Evolutionary conservation across 306 rosid genomes (phyloP).

Genomic region (Trichosanthes truncata): DNA sequence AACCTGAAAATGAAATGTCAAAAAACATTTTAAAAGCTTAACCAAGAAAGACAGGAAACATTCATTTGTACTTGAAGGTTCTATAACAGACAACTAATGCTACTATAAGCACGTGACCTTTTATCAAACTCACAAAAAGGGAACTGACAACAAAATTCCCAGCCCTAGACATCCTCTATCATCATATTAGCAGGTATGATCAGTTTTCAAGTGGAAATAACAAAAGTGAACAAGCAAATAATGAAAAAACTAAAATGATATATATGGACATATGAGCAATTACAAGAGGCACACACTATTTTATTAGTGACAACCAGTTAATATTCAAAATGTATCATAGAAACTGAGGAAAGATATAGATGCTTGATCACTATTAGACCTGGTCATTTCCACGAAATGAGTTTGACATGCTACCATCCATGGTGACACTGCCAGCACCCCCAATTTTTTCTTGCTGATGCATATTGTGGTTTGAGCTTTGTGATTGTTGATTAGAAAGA

Average conservation of each 20-base stretch:
- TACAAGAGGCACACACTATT: background rate
- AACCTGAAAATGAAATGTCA: slow-evolving; percentile 47
- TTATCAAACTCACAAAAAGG: background rate
- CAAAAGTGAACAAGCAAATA: background rate
- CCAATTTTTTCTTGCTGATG: slow-evolving; percentile 91
- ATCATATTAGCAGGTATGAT: background rate
- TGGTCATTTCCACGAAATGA: slow-evolving; percentile 97
- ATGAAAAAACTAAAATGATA: background rate
- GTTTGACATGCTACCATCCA: slow-evolving; percentile 89
- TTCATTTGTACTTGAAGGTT: background rate
- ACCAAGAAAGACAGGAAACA: background rate
- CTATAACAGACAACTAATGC: background rate
- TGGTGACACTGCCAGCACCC: slow-evolving; percentile 62
- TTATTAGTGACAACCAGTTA: background rate
- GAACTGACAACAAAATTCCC: background rate
- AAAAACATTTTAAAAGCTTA: slow-evolving; percentile 34
- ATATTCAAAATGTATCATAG: background rate
- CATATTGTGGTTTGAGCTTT: slow-evolving; percentile 58
- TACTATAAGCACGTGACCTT: background rate
- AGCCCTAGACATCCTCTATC: background rate
- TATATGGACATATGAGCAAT: background rate
- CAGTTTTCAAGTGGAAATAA: background rate
- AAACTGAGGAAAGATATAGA: background rate
- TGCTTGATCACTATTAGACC: slow-evolving; percentile 34
- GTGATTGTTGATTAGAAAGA: slow-evolving; percentile 84